Conservation (phyloP, 495 filamentous ascomycete species). For the Poronia punctata region DNA sequence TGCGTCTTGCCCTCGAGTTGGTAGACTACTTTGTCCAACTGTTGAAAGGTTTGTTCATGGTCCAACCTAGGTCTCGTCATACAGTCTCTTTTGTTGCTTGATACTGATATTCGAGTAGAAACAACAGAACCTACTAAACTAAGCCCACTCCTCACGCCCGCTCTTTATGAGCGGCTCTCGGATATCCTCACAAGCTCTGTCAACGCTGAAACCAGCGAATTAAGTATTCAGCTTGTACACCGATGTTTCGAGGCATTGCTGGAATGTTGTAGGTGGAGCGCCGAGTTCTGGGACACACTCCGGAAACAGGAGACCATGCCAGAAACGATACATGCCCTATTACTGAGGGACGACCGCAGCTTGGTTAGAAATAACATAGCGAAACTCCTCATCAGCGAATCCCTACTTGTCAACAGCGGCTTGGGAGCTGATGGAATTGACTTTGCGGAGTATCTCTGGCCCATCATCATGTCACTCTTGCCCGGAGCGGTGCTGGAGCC, state of each 20-base stretch:
- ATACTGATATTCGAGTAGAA: conserved; percentile 14
- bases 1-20: conserved; percentile 35
- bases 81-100: not conserved
- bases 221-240: conserved; percentile 37
- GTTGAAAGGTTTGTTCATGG: conserved; percentile 33
- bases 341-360: conserved; percentile 36
- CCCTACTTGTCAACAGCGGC: conserved; percentile 6
- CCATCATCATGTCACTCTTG: conserved; percentile 37
- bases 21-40: conserved; percentile 36
- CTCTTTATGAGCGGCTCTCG: conserved; percentile 32
- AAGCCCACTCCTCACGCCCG: conserved; percentile 20
- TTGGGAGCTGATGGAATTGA: conserved; percentile 19
- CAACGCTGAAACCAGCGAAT: conserved; percentile 16
- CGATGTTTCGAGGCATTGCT: conserved; percentile 56
- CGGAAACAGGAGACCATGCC: conserved; percentile 26
- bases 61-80: not conserved
- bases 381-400: conserved; percentile 29
- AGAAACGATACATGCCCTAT: conserved; percentile 27
- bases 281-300: conserved; percentile 53
- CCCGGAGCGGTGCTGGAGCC: conserved; percentile 27
- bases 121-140: conserved; percentile 11
- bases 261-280: conserved; percentile 55
- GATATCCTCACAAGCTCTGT: conserved; percentile 25
- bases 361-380: conserved; percentile 35
- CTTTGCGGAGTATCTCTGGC: conserved; percentile 43